phyloP scores from a whole-genome alignment of 2,329 filamentous ascomycete genomes.

The Hypoxylon sp. region DNA sequence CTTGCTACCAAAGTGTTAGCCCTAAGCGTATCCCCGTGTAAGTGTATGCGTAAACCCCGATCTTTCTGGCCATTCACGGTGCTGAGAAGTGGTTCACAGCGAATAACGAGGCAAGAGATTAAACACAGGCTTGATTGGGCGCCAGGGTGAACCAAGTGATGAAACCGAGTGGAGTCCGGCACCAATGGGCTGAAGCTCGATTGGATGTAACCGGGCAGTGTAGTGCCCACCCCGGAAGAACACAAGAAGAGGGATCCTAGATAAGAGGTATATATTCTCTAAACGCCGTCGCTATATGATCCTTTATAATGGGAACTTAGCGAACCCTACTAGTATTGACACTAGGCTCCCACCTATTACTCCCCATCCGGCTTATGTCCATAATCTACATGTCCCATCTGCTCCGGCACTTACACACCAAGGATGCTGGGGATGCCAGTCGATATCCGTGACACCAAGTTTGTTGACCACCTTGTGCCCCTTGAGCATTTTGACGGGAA shows the following conservation, averaged over 20 bases:
- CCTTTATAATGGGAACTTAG: slow-evolving; percentile 29
- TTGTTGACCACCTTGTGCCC: slow-evolving; percentile 90
- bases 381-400: slow-evolving; percentile 92
- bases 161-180: slow-evolving; percentile 34
- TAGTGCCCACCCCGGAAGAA: slow-evolving; percentile 20
- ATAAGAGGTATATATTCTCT: slow-evolving; percentile 34
- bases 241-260: slow-evolving; percentile 10
- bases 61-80: slow-evolving; percentile 22
- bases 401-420: slow-evolving; percentile 96
- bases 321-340: slow-evolving; percentile 19
- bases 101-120: slow-evolving; percentile 20
- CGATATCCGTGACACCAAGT: slow-evolving; percentile 91
- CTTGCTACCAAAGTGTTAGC: slow-evolving; percentile 6
- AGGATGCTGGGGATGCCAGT: slow-evolving; percentile 95
- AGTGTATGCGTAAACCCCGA: slow-evolving; percentile 11
- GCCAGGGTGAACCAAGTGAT: slow-evolving; percentile 4
- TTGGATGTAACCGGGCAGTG: slow-evolving; percentile 28
- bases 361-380: slow-evolving; percentile 69
- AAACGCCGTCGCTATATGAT: slow-evolving; percentile 45
- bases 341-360: slow-evolving; percentile 18
- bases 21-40: slow-evolving; percentile 10
- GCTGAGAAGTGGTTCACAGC: background rate
- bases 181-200: slow-evolving; percentile 13
- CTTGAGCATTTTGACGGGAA: slow-evolving; percentile 92
- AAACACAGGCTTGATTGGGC: slow-evolving; percentile 31